These are phyloP conservation scores for Kokia cookei DNA, from an alignment of 441 rosid genomes.

Conservation along the genomic window DNA sequence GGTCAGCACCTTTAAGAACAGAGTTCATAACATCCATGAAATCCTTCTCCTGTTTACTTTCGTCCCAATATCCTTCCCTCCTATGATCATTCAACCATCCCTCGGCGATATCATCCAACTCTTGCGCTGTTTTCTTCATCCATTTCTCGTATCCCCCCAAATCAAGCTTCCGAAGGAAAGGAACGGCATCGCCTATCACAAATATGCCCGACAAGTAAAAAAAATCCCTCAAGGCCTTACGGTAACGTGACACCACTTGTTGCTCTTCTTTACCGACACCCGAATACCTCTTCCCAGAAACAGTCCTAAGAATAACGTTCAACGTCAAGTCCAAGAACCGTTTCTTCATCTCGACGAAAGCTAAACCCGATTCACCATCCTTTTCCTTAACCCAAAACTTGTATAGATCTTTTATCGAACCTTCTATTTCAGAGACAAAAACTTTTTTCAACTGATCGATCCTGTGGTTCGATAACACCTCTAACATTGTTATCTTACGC, in stretches of 20 bases:
- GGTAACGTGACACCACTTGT: conserved; percentile 13
- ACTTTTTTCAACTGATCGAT: conserved; percentile 13
- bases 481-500: conserved; percentile 11
- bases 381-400: neutral
- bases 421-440: conserved; percentile 7
- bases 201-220: conserved; percentile 24
- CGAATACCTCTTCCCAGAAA: conserved; percentile 20
- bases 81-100: conserved; percentile 29
- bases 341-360: conserved; percentile 20
- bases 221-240: conserved; percentile 15
- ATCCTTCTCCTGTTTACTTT: conserved; percentile 14
- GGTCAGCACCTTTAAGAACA: neutral
- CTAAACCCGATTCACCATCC: neutral
- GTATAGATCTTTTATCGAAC: neutral
- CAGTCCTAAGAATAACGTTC: conserved; percentile 20
- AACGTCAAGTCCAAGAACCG: conserved; percentile 19
- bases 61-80: conserved; percentile 4
- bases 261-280: conserved; percentile 3
- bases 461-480: conserved; percentile 21
- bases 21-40: conserved; percentile 35
- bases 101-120: conserved; percentile 17
- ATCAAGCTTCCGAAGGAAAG: conserved; percentile 39
- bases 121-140: conserved; percentile 23
- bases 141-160: conserved; percentile 25
- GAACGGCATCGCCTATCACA: conserved; percentile 25